Evolutionary conservation across 2,329 filamentous ascomycete genomes (phyloP).

Genomic region (Talaromyces sp.): DNA sequence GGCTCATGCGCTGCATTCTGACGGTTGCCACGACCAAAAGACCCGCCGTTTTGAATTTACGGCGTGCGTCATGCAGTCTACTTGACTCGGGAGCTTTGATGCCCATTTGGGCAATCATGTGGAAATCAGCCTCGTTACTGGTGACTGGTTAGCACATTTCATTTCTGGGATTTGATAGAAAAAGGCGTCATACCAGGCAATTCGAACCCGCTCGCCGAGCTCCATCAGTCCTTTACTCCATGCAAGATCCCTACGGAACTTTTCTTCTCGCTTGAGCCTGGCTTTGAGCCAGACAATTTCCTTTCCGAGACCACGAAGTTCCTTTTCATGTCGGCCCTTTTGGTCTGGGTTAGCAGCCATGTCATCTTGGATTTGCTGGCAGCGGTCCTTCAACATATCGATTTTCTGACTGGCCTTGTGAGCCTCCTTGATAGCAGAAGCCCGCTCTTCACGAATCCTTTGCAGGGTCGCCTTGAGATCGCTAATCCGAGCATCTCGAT

Average conservation of each 20-base stretch:
- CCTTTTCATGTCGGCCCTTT: constrained; percentile 50
- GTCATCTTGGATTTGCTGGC: constrained; percentile 54
- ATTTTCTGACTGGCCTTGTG: constrained; percentile 37
- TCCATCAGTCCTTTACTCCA: constrained; percentile 86
- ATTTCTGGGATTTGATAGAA: background rate
- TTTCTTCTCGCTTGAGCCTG: constrained; percentile 71
- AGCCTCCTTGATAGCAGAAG: constrained; percentile 34
- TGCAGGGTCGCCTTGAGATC: constrained; percentile 57
- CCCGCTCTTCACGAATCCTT: constrained; percentile 48
- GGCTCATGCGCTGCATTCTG: constrained; percentile 41
- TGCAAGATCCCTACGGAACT: constrained; percentile 71
- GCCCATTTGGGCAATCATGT: constrained; percentile 78
- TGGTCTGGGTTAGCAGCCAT: constrained; percentile 35
- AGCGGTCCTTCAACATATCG: constrained; percentile 52
- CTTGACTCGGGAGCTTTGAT: constrained; percentile 44
- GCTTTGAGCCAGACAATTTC: constrained; percentile 90
- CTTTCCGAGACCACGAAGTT: constrained; percentile 75
- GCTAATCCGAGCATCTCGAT: constrained; percentile 63
- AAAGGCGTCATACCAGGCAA: constrained; percentile 62
- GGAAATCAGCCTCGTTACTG: constrained; percentile 89
- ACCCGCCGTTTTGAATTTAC: constrained; percentile 39
- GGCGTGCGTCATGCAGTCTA: constrained; percentile 28
- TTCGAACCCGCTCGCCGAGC: constrained; percentile 59
- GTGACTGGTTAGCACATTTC: constrained; percentile 12
- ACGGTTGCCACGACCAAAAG: constrained; percentile 38